A percentile compares a stretch with the other conserved stretches of the same genome.
Conservation (phyloP, 1,284 basidiomycete species). For the Golubevia sp. region DNA sequence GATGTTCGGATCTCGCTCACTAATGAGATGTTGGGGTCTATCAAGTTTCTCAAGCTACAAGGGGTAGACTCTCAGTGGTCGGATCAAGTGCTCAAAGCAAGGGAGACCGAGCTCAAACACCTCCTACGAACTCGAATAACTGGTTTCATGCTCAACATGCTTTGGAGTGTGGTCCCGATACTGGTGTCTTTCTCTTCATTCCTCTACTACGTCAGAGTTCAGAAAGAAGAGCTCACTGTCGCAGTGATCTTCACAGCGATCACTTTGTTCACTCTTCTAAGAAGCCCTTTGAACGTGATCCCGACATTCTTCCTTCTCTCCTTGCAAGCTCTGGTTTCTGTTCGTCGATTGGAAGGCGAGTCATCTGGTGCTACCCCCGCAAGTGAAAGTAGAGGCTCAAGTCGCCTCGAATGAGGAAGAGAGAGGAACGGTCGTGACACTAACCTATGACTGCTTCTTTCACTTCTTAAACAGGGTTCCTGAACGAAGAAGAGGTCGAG, state of each 20-base stretch:
- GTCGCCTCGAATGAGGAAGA: too few species aligned
- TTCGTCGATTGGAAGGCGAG: constrained; percentile 29
- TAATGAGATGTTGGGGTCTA: constrained; percentile 73
- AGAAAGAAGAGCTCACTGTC: constrained; percentile 62
- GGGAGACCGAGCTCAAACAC: constrained; percentile 48
- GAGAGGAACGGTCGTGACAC: too few species aligned
- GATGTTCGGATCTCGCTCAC: constrained; percentile 84
- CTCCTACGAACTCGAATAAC: constrained; percentile 21
- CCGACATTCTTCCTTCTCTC: constrained; percentile 64
- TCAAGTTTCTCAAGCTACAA: constrained; percentile 76
- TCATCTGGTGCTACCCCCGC: too few species aligned
- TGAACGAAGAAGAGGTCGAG: constrained; percentile 25
- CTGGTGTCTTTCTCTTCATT: constrained; percentile 55
- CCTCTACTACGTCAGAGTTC: constrained; percentile 60
- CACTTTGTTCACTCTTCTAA: constrained; percentile 63
- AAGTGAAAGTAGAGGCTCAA: too few species aligned
- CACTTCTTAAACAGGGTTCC: too few species aligned
- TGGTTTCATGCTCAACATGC: constrained; percentile 15
- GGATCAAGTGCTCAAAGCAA: constrained; percentile 28
- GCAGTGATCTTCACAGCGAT: constrained; percentile 63
- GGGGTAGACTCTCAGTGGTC: constrained; percentile 36
- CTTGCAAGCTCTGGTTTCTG: constrained; percentile 4
- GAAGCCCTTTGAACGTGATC: constrained; percentile 71
- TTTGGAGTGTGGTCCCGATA: constrained; percentile 43
- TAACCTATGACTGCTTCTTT: too few species aligned